phyloP scores from a whole-genome alignment of 108 stramenopile genomes.

The Cyclotella cryptica region DNA sequence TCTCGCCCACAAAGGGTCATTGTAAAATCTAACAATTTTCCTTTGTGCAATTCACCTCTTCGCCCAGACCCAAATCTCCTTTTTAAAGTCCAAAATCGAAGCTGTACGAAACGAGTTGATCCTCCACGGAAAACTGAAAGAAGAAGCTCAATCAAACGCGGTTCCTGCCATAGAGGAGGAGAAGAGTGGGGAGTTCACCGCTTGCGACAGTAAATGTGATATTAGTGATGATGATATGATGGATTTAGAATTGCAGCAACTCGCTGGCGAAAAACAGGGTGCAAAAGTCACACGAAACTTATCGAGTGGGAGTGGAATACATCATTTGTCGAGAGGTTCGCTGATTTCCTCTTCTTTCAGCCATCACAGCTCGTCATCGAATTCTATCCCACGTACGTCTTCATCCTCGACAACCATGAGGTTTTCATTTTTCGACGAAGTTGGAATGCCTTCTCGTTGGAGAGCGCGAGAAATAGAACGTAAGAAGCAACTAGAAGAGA shows the following conservation, averaged over 20 bases:
- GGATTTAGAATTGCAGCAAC: background rate
- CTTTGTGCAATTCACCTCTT: background rate
- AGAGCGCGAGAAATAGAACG: constrained; percentile 8
- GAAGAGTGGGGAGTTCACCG: background rate
- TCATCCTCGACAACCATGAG: background rate
- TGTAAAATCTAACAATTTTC: background rate
- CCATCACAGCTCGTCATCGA: background rate
- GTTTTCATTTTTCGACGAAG: constrained; percentile 7
- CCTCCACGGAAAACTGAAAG: background rate
- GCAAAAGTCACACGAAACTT: background rate
- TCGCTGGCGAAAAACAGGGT: background rate
- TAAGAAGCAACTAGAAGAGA: background rate
- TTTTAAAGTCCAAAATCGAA: constrained; percentile 5
- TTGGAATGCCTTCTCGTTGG: constrained; percentile 14
- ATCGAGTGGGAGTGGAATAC: background rate
- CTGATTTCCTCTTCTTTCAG: background rate
- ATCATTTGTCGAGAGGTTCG: background rate
- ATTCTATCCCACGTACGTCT: background rate
- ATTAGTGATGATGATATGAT: background rate
- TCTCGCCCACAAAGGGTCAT: background rate
- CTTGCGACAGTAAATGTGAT: background rate
- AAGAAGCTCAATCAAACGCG: background rate
- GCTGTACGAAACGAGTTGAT: background rate
- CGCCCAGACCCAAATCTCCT: background rate
- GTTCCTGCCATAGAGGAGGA: constrained; percentile 2